phyloP scores from a whole-genome alignment of 495 filamentous ascomycete genomes.

The Aspergillus ellipticus region DNA sequence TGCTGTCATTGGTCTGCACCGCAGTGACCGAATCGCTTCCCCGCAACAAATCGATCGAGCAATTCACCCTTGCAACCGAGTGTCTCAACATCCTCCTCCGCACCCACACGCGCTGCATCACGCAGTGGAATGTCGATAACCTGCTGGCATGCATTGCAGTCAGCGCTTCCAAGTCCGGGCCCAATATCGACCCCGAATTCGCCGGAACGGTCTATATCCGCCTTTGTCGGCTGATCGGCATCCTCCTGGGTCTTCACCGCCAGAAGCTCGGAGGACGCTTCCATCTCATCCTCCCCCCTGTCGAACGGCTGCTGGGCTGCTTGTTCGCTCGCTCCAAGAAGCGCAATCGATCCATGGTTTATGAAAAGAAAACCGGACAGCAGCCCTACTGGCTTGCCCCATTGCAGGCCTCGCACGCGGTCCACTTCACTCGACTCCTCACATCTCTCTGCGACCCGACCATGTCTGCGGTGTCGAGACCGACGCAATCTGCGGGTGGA shows the following conservation, averaged over 20 bases:
- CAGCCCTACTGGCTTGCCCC: slow-evolving; percentile 47
- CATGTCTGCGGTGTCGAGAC: slow-evolving; percentile 61
- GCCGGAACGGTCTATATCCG: slow-evolving; percentile 56
- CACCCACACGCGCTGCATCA: slow-evolving; percentile 49
- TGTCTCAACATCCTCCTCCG: slow-evolving; percentile 56
- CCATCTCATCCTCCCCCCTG: slow-evolving; percentile 60
- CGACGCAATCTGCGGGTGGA: slow-evolving; percentile 30
- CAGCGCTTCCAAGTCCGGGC: slow-evolving; percentile 44
- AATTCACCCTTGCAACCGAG: slow-evolving; percentile 56
- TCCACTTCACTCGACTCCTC: slow-evolving; percentile 65
- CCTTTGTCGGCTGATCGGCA: slow-evolving; percentile 55
- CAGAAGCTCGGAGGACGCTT: slow-evolving; percentile 64
- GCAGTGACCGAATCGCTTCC: slow-evolving; percentile 27
- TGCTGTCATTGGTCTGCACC: slow-evolving; percentile 35
- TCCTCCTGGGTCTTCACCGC: slow-evolving; percentile 58
- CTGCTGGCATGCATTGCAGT: slow-evolving; percentile 55
- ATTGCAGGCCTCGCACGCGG: slow-evolving; percentile 50
- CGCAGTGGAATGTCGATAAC: slow-evolving; percentile 68
- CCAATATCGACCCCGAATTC: slow-evolving; percentile 32
- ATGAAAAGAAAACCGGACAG: slow-evolving; percentile 16
- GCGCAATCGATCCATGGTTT: slow-evolving; percentile 37
- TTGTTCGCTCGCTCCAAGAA: slow-evolving; percentile 56
- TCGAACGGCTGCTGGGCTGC: slow-evolving; percentile 61
- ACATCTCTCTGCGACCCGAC: slow-evolving; percentile 77
- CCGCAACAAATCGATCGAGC: slow-evolving; percentile 40